Base-by-base conservation (phyloP, 257 asterid species). In the Scutellaria minor region DNA sequence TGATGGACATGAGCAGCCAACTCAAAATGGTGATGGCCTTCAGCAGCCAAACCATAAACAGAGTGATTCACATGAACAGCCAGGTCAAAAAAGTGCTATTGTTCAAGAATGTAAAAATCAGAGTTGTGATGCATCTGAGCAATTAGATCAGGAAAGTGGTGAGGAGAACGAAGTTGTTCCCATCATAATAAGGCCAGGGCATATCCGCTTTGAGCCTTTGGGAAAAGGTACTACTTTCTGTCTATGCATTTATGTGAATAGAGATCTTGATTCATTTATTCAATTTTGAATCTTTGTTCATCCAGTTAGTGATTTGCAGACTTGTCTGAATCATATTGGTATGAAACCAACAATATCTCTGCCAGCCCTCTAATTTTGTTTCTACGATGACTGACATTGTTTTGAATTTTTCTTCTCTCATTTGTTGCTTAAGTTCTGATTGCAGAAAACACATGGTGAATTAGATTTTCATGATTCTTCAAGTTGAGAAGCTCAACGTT, bases 191-290 rank as follows among this genome's bases (percentile, higher is more conserved):
- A 92, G 95, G 87, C 99, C 98, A 20, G 98, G 99, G 63, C 96
- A 95, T 77, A 90, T 95, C 74, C 97, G 99, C 64, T 95, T 92
- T 84, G 98, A 89, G 84, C 87, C 93, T 50, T 69, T 83, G 74
- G 97, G 79, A 41, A 77, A 86, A 85, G 99, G 98, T 95, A 44
- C 8, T 63, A 53, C 66, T 64, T 79, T 71, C 40, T 66, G 13
- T 68, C 73, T 50, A 41, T 57, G 51, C 44, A 7, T 65, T 12
- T 58, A 41, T 37, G 12, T 50, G 40, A 13, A 48, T 37, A 58
- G 57, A 53, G 44, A 65, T 24, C 18, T 9, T 70, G 71, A 67
- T 44, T 70, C 52, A 62, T 61, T n/a, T 66, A 60, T 47, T 61
- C 22, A 47, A 59, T 53, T 50, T 22, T 46, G 11, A 42, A 46